Evolutionary conservation across 192 early-diverging fungal species (phyloP).

Genomic region (Endogone sp.): DNA sequence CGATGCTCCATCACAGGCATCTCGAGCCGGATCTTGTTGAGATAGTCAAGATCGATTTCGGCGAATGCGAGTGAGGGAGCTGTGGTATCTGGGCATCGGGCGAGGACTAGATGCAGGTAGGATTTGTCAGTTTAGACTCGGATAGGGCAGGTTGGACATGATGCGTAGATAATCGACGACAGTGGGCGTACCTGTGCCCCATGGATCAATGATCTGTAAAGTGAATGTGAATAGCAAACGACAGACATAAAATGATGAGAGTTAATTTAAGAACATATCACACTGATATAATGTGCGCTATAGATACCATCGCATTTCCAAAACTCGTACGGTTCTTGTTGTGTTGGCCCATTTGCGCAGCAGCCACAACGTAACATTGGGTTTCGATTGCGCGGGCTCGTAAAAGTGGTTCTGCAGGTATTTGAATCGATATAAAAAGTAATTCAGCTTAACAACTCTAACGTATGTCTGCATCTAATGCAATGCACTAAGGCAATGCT

Average conservation of each 20-base stretch:
- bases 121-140: too few species aligned
- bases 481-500: too few species aligned
- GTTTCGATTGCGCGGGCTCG: constrained; percentile 82
- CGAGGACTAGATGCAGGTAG: constrained; percentile 36
- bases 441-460: too few species aligned
- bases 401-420: constrained; percentile 54
- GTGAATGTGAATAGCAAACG: too few species aligned
- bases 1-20: constrained; percentile 76
- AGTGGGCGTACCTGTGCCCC: constrained; percentile 46
- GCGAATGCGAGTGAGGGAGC: constrained; percentile 61
- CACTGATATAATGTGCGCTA: not conserved
- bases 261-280: not conserved
- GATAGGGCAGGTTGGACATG: too few species aligned
- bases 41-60: constrained; percentile 57
- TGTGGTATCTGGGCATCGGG: constrained; percentile 50
- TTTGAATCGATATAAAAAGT: too few species aligned
- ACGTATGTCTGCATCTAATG: too few species aligned
- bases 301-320: constrained; percentile 69
- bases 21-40: constrained; percentile 57
- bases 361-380: constrained; percentile 78
- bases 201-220: constrained; percentile 73
- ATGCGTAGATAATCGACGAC: not conserved
- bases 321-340: constrained; percentile 66
- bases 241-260: too few species aligned
- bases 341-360: constrained; percentile 76